Conservation (phyloP, 306 rosid genomes). For the Dryas drummondii region DNA sequence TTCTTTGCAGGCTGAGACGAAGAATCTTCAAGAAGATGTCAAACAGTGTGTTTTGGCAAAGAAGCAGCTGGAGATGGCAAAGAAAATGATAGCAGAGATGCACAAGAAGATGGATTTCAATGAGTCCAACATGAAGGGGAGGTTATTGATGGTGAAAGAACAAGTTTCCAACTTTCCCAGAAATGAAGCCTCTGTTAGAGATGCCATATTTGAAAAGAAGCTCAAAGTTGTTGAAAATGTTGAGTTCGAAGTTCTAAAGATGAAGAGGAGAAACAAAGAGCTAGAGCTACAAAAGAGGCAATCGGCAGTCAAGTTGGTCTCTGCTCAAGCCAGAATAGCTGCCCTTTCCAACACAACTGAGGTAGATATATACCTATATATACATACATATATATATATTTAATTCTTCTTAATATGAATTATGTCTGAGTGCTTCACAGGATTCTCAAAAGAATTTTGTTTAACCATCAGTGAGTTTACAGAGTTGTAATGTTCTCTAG, state of each 20-base stretch:
- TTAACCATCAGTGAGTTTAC: no score
- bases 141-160: constrained; percentile 28
- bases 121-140: constrained; percentile 20
- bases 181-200: constrained; percentile 9
- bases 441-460: no score
- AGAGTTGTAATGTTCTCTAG: no score
- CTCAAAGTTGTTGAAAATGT: constrained; percentile 24
- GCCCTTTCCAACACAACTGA: constrained; percentile 27
- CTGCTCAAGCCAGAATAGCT: constrained; percentile 28
- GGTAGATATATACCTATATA: not conserved
- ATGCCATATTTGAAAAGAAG: constrained; percentile 25
- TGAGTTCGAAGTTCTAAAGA: constrained; percentile 30
- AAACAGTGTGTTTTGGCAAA: constrained; percentile 24
- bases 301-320: constrained; percentile 24
- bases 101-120: constrained; percentile 24
- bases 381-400: no score
- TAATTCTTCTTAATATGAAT: no score
- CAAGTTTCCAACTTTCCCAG: constrained; percentile 30
- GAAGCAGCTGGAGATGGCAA: constrained; percentile 37
- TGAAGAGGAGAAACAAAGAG: constrained; percentile 51
- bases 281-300: constrained; percentile 53
- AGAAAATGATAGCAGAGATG: constrained; percentile 27
- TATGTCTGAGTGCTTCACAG: no score
- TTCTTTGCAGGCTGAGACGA: constrained; percentile 35
- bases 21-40: constrained; percentile 34